These are phyloP conservation scores for Trichoderma reesei DNA, from an alignment of 495 filamentous ascomycete species.

Conservation along the genomic window DNA sequence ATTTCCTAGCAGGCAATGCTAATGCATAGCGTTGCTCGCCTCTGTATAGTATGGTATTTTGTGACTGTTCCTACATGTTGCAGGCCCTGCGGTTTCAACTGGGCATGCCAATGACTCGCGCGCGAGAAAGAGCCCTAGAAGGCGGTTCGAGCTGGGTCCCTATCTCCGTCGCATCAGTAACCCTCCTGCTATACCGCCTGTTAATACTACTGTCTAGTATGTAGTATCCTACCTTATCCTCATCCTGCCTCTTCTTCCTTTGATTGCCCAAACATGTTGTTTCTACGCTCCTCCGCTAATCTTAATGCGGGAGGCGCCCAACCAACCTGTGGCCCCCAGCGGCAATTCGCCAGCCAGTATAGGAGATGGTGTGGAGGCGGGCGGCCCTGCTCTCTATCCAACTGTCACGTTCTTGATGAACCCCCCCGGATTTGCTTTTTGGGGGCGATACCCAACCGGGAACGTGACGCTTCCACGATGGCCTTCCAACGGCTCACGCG, in stretches of 20 bases:
- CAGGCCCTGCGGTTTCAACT: background rate
- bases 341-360: background rate
- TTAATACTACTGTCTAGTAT: too few species aligned
- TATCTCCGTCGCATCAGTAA: background rate
- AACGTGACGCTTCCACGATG: slow-evolving; percentile 3
- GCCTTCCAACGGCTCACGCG: background rate
- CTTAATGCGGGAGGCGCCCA: background rate
- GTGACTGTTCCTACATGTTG: too few species aligned
- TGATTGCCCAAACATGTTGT: background rate
- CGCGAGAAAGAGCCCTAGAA: background rate
- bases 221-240: too few species aligned
- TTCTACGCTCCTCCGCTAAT: background rate
- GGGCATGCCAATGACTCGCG: background rate
- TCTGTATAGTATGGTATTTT: background rate
- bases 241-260: too few species aligned
- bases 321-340: background rate
- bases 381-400: background rate
- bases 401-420: background rate
- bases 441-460: background rate
- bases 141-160: background rate
- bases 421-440: background rate
- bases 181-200: background rate
- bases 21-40: background rate
- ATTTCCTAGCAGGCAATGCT: background rate
- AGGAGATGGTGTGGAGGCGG: background rate